phyloP scores from a whole-genome alignment of 306 rosid species.

The Sicyos edulis region DNA sequence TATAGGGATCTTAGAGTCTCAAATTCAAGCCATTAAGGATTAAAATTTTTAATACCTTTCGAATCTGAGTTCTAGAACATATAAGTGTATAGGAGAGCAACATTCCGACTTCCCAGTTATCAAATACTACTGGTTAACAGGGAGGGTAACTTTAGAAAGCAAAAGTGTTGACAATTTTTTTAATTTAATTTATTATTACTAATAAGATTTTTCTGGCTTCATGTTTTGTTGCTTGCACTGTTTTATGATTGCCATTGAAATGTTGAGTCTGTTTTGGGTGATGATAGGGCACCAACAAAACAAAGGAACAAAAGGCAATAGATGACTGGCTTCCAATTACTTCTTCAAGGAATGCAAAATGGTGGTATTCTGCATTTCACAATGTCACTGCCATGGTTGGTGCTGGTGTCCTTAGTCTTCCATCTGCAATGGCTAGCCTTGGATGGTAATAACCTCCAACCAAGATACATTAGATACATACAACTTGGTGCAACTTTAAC shows the following conservation, averaged over 20 bases:
- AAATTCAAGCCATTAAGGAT: too few relatives aligned
- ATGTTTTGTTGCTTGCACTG: not conserved
- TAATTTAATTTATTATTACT: too few relatives aligned
- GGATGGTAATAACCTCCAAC: conserved; percentile 51
- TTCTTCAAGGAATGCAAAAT: conserved; percentile 54
- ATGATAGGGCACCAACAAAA: not conserved
- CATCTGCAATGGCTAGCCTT: conserved; percentile 48
- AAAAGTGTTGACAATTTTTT: too few relatives aligned
- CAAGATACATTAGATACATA: not conserved
- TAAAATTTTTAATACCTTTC: too few relatives aligned
- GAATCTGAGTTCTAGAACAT: too few relatives aligned
- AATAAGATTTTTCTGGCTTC: not conserved
- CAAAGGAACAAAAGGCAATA: conserved; percentile 32
- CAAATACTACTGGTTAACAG: too few relatives aligned
- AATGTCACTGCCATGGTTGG: conserved; percentile 71
- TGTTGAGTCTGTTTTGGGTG: not conserved
- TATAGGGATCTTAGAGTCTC: too few relatives aligned
- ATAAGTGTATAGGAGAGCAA: too few relatives aligned
- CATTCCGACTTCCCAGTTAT: too few relatives aligned
- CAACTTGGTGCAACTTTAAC: too few relatives aligned
- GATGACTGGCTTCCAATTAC: conserved; percentile 64
- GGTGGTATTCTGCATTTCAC: conserved; percentile 70
- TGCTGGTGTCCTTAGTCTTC: conserved; percentile 65
- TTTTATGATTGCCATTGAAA: not conserved
- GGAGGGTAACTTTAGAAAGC: too few relatives aligned